These are phyloP conservation scores for Guillardia theta DNA, from an alignment of 78 protist genomes.

Conservation along the genomic window DNA sequence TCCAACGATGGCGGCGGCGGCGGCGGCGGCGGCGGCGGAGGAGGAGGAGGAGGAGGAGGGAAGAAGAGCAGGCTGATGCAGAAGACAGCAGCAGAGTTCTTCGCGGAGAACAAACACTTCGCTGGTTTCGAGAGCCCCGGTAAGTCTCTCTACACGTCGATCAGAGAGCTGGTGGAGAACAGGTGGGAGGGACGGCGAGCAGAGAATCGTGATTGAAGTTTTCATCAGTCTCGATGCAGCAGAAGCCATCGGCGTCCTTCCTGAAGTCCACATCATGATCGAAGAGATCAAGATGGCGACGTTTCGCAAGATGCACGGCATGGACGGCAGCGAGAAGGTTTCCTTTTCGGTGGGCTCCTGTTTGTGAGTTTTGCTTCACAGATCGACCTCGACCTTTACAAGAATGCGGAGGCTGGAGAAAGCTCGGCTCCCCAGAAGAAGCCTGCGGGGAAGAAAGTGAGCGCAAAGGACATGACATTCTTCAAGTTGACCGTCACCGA, in stretches of 20 bases:
- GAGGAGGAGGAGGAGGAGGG: background rate
- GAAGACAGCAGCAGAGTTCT: slow-evolving; percentile 22
- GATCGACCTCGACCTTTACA: background rate
- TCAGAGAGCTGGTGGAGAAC: background rate
- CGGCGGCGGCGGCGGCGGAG: too few species aligned
- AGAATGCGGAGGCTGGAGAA: background rate
- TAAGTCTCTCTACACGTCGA: background rate
- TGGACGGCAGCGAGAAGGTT: background rate
- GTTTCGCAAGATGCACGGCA: background rate
- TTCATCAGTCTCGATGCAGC: background rate
- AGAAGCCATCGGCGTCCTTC: background rate
- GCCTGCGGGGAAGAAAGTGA: background rate
- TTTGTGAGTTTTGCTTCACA: background rate
- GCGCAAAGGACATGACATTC: background rate
- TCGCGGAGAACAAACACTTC: background rate
- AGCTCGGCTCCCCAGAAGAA: background rate
- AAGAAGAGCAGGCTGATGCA: background rate
- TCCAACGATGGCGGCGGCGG: too few species aligned
- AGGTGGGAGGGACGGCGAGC: background rate
- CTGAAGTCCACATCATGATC: background rate
- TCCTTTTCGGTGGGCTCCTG: background rate
- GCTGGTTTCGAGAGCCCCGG: background rate
- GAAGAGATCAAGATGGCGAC: background rate
- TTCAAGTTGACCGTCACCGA: background rate
- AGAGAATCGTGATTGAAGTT: background rate